Evolutionary conservation across 1,284 basidiomycete species (phyloP), one percentile per base, ranked within the genome.

Genomic region (Xerocomus nothofagi): DNA sequence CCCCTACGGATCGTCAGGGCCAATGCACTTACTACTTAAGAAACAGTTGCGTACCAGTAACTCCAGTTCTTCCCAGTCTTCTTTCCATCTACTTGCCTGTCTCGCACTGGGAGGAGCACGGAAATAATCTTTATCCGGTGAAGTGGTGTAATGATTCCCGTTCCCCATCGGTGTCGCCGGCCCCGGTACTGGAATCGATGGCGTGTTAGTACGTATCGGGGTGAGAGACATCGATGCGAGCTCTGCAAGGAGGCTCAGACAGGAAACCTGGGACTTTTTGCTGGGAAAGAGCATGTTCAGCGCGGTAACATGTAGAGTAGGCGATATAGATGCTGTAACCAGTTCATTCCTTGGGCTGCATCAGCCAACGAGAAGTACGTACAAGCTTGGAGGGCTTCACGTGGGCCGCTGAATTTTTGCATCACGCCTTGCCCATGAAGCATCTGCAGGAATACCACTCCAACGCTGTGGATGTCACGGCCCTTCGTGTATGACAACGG

Each of bases 21-120:
- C 10, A 32, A 33, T 7, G 10, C 31, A 39, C 29, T 21, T 6
- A 18, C 6, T 11, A 6, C 4, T 23, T 6, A 6, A 12, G 8
- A 43, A 27, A 24, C 6, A 14, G 34, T 21, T 8, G 64, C 77
- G 15, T 54, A 88, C 87, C 57, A 91, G 61, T 23, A 90, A 67
- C 59, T 91, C 88, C 14, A 91, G 66, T 61, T 91, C 87, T 57
- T 90, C 86, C 86, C 87, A 91, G 58, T 91, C 89, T 55, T 90
- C 87, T 58, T 88, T 88, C 84, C 87, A 91, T 48, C 89, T 71
- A 61, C 88, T 90, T 2, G 76, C 65, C 29, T 82, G 80, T 38
- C 76, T 73, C n/a, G 73, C 65, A 12, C 70, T 70, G 6, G 70
- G 69, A 9, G 75, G 69, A 31, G 68, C 58, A 39, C 59, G 57